These are phyloP conservation scores for Avena insularis DNA, from an alignment of 176 grass and related monocot species.

Conservation along the genomic window DNA sequence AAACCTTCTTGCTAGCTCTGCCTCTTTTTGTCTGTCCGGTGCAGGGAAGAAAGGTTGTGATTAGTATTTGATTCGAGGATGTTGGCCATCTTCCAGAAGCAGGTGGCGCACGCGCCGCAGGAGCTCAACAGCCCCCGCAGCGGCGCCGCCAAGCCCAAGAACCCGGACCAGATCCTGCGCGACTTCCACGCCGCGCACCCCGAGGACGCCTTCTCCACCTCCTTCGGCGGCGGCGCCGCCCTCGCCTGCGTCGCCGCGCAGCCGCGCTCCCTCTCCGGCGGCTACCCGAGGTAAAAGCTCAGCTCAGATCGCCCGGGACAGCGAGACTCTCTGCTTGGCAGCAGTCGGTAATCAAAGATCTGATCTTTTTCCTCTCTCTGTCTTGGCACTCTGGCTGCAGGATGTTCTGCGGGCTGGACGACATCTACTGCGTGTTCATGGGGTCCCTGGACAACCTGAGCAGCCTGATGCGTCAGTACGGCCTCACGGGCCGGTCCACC, in stretches of 20 bases:
- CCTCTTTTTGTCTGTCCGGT: neutral
- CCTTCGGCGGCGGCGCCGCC: slow-evolving; percentile 78
- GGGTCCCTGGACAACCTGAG: slow-evolving; percentile 78
- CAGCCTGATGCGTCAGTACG: slow-evolving; percentile 87
- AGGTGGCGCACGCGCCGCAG: slow-evolving; percentile 79
- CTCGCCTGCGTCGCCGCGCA: slow-evolving; percentile 68
- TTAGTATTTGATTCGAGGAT: slow-evolving; percentile 9
- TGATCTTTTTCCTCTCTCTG: neutral
- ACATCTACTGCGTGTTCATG: slow-evolving; percentile 83
- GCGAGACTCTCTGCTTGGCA: too few species aligned
- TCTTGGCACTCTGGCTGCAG: slow-evolving; percentile 3
- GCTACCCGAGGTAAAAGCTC: slow-evolving; percentile 33
- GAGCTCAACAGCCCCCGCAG: slow-evolving; percentile 76
- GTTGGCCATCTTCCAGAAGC: slow-evolving; percentile 89
- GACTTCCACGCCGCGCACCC: slow-evolving; percentile 72
- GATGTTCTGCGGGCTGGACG: slow-evolving; percentile 84
- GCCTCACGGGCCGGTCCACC: slow-evolving; percentile 61
- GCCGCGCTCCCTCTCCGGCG: neutral
- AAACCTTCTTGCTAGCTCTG: neutral
- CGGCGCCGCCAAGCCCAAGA: slow-evolving; percentile 54
- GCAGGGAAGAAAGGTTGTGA: neutral
- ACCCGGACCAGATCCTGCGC: slow-evolving; percentile 76
- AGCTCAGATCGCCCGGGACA: too few species aligned
- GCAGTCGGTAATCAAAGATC: neutral
- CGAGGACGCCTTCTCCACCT: slow-evolving; percentile 56